A percentile compares a stretch with the other conserved stretches of the same genome.
Conservation (phyloP, 495 filamentous ascomycete genomes). For the Stereocaulon alpinum region DNA sequence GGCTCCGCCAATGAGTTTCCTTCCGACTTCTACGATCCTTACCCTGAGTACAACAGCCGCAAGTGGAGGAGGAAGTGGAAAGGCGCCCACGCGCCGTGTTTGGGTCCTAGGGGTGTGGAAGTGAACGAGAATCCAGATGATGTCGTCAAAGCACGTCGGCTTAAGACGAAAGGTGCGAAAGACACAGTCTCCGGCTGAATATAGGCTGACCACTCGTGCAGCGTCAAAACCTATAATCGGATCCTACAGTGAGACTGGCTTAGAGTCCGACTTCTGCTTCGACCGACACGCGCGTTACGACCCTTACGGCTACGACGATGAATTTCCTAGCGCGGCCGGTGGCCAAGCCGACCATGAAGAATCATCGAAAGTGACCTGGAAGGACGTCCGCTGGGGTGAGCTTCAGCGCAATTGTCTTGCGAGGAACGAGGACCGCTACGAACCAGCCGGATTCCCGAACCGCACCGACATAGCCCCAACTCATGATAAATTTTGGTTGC, state of each 20-base stretch:
- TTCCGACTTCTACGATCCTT: slow-evolving; percentile 36
- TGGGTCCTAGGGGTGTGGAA: slow-evolving; percentile 37
- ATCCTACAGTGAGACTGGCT: slow-evolving; percentile 36
- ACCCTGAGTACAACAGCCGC: slow-evolving; percentile 40
- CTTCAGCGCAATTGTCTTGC: slow-evolving; percentile 55
- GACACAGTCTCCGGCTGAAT: not conserved
- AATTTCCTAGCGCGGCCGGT: slow-evolving; percentile 15
- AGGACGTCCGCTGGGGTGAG: slow-evolving; percentile 56
- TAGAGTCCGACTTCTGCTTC: slow-evolving; percentile 40
- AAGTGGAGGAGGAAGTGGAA: slow-evolving; percentile 35
- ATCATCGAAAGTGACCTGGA: slow-evolving; percentile 45
- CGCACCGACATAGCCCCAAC: not conserved
- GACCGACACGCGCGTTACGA: slow-evolving; percentile 45
- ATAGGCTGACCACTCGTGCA: slow-evolving; percentile 16
- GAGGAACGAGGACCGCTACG: slow-evolving; percentile 52
- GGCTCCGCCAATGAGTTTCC: slow-evolving; percentile 5
- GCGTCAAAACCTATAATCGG: slow-evolving; percentile 39
- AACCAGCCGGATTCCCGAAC: slow-evolving; percentile 1
- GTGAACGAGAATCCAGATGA: slow-evolving; percentile 39
- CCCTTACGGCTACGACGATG: slow-evolving; percentile 39
- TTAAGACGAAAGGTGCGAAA: slow-evolving; percentile 22
- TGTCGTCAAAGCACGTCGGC: slow-evolving; percentile 36
- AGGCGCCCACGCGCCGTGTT: slow-evolving; percentile 35
- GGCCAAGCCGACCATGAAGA: slow-evolving; percentile 17
- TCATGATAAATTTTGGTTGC: slow-evolving; percentile 12